Base-by-base conservation (phyloP, 306 rosid genomes). In the Fagus crenata region DNA sequence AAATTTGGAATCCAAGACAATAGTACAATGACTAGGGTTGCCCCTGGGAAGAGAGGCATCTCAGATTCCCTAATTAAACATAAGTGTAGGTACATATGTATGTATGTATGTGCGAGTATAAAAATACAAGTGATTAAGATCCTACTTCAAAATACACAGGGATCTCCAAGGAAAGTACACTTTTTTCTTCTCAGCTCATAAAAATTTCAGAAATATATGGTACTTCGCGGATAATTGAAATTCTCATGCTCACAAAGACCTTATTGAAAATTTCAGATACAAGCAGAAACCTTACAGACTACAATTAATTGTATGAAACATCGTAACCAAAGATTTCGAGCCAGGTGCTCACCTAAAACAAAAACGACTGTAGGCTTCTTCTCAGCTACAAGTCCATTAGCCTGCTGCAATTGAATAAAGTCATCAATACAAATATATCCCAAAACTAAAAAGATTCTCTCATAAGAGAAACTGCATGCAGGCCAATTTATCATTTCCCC, bases 281-380 rank as follows among this genome's bases (percentile, higher is more conserved):
- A 63, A 33, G 3, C 49, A 67, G 71, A 39, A 65, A 40, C 32
- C 32, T 0, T 65, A 7, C 12, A 65, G 71, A 39, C 49, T 67
- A 40, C 31, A 39, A 39, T 6, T 17, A 39, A 37, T 7, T 39
- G 28, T 39, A 67, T 28, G 49, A 73, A 64, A 74, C 65, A 78
- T 58, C 14, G 37, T 74, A 54, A 80, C 35, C 49, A 73, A 18
- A 72, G 58, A 55, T 40, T 75, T 63, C 5, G 15, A 63, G 72
- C 51, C 67, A 75, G 65, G 42, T 37, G 79, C 92, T 88, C 80
- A 95, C 99, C 99, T 89, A 96, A 86, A 68, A 96, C 99, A 88
- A 96, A 96, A 80, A 96, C 90, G 80, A 96, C 90, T 9, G 96
- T 91, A 55, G 93, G 93, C 4, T 89, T 95, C 89, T 87, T 89